Evolutionary conservation across 2,329 filamentous ascomycete genomes (phyloP).

Genomic region (Apiospora phragmitis): DNA sequence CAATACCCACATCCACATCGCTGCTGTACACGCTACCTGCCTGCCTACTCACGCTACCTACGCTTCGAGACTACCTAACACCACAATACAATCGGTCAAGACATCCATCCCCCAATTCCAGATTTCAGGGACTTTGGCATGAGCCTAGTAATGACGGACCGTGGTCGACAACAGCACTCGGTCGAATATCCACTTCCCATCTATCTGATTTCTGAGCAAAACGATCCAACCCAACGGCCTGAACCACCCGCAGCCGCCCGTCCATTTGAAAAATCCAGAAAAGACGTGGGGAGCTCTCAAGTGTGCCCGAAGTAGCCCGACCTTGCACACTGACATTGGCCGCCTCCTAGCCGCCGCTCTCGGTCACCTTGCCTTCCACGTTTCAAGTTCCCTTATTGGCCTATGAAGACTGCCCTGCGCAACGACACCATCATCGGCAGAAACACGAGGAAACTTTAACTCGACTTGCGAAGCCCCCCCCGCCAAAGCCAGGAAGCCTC

Average conservation of each 20-base stretch:
- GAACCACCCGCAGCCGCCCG: slow-evolving; percentile 3
- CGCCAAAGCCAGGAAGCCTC: not conserved
- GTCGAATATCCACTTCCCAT: slow-evolving; percentile 9
- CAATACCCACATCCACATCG: slow-evolving; percentile 4
- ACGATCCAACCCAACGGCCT: not conserved
- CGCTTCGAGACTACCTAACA: not conserved
- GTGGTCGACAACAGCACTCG: slow-evolving; percentile 5
- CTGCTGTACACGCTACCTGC: slow-evolving; percentile 7
- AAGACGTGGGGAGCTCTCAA: not conserved
- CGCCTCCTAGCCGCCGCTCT: slow-evolving; percentile 19
- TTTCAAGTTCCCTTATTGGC: slow-evolving; percentile 19
- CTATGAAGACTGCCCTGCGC: slow-evolving; percentile 11
- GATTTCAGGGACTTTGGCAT: slow-evolving; percentile 7
- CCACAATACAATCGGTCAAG: slow-evolving; percentile 7
- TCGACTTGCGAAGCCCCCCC: not conserved
- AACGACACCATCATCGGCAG: slow-evolving; percentile 6
- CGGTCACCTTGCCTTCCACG: slow-evolving; percentile 15
- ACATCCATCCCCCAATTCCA: slow-evolving; percentile 5
- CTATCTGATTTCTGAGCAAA: slow-evolving; percentile 5
- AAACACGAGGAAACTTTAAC: slow-evolving; percentile 11
- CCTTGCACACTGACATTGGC: slow-evolving; percentile 14
- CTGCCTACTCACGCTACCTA: too few relatives aligned
- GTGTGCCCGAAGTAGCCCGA: slow-evolving; percentile 11
- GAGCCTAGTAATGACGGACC: slow-evolving; percentile 7
- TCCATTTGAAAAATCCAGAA: slow-evolving; percentile 6